Percentiles rank a stretch among this genome's conserved stretches.
These are phyloP conservation scores for Mortierella sp. DNA, from an alignment of 371 early-diverging fungal genomes.

Conservation along the genomic window DNA sequence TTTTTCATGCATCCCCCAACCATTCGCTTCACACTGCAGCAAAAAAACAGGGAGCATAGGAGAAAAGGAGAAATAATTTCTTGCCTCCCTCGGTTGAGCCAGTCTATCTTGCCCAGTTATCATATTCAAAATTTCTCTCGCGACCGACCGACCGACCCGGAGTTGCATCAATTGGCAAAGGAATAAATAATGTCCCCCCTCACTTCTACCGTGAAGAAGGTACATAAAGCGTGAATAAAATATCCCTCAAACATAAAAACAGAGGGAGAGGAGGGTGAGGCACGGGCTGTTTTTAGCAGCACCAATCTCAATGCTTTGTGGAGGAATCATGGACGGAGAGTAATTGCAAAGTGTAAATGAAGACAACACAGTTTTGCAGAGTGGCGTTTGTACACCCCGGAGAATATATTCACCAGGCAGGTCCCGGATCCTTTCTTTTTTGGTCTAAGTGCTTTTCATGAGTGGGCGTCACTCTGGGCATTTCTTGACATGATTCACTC, in stretches of 20 bases:
- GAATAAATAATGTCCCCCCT: neutral
- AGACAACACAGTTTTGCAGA: neutral
- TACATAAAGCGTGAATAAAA: neutral
- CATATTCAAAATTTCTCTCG: neutral
- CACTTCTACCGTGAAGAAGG: neutral
- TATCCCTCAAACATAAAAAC: neutral
- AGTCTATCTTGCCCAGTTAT: neutral
- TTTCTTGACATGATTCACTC: neutral
- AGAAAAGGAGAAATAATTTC: neutral
- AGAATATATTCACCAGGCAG: neutral
- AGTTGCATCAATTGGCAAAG: neutral
- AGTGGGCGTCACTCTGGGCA: neutral
- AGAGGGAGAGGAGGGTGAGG: neutral
- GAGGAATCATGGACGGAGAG: neutral
- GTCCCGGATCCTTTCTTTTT: neutral
- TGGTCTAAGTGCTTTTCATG: too few relatives aligned
- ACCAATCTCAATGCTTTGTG: neutral
- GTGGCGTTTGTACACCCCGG: neutral
- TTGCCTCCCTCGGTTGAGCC: neutral
- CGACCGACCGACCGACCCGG: constrained; percentile 1
- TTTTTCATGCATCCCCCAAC: neutral
- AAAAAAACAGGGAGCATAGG: neutral
- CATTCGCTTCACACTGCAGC: neutral
- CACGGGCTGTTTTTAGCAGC: constrained; percentile 6
- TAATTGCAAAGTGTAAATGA: neutral